phyloP scores from a whole-genome alignment of 2,329 filamentous ascomycete genomes.

The Diaporthe citri region DNA sequence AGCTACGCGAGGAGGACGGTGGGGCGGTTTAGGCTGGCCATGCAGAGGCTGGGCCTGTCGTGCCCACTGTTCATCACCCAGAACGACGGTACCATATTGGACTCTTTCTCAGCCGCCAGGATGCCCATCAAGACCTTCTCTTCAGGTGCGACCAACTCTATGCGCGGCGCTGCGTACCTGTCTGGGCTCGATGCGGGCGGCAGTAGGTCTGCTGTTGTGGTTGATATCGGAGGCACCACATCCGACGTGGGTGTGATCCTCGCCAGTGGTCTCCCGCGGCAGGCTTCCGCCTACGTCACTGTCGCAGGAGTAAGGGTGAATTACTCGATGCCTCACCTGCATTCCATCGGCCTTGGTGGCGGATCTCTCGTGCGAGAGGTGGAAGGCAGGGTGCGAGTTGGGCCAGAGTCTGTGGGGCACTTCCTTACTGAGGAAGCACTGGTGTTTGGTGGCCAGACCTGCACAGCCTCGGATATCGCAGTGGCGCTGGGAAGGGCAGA shows the following conservation, averaged over 20 bases:
- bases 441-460: conserved; percentile 59
- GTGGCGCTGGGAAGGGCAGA: conserved; percentile 57
- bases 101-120: conserved; percentile 55
- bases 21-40: conserved; percentile 57
- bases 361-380: conserved; percentile 54
- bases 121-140: conserved; percentile 63
- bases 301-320: conserved; percentile 62
- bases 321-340: conserved; percentile 51
- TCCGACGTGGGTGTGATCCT: conserved; percentile 64
- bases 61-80: conserved; percentile 61
- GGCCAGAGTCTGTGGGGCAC: conserved; percentile 64
- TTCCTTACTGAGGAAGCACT: conserved; percentile 58
- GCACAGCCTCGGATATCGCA: conserved; percentile 62
- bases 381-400: conserved; percentile 53
- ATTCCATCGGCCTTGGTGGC: conserved; percentile 57
- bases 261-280: conserved; percentile 61
- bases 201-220: conserved; percentile 52
- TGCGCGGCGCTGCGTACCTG: conserved; percentile 63
- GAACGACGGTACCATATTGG: conserved; percentile 63
- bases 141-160: conserved; percentile 63
- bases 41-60: conserved; percentile 54
- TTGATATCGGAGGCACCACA: conserved; percentile 68
- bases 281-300: conserved; percentile 58
- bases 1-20: conserved; percentile 61
- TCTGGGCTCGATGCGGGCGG: conserved; percentile 53